Evolutionary conservation across 164 flowering plant genomes (phyloP).

Genomic region (Taxillus chinensis): DNA sequence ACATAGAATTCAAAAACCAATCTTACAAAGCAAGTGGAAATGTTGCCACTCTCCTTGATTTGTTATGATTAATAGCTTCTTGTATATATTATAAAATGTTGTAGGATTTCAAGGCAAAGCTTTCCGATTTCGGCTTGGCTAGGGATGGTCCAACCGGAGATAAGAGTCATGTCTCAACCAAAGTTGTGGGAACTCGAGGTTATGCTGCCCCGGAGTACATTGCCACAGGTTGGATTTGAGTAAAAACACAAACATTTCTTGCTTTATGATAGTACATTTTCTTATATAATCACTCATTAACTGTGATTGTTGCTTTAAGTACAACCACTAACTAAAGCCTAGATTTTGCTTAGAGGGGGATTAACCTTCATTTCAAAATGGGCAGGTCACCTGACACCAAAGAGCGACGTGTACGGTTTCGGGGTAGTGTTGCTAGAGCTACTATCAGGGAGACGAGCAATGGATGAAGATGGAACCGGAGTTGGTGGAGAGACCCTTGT

Average conservation of each 20-base stretch:
- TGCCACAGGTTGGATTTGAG: constrained; percentile 50
- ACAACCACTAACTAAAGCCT: too few species aligned
- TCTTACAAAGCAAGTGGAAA: neutral
- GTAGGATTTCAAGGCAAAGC: constrained; percentile 75
- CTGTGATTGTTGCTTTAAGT: too few species aligned
- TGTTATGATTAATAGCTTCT: neutral
- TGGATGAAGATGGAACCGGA: constrained; percentile 40
- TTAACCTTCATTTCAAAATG: neutral
- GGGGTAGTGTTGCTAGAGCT: constrained; percentile 79
- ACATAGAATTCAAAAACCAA: neutral
- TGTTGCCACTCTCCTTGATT: neutral
- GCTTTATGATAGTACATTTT: too few species aligned
- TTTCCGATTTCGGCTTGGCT: constrained; percentile 89
- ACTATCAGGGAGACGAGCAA: constrained; percentile 56
- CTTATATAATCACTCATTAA: too few species aligned
- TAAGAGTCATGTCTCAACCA: constrained; percentile 79
- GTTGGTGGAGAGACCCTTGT: constrained; percentile 47
- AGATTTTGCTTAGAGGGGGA: too few species aligned
- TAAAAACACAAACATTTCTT: too few species aligned
- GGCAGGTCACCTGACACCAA: constrained; percentile 71
- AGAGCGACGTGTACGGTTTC: constrained; percentile 86
- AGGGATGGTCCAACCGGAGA: constrained; percentile 93
- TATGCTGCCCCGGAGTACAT: constrained; percentile 94
- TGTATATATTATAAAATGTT: neutral
- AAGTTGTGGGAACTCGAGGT: constrained; percentile 80